These are phyloP conservation scores for Epichloe uncinata DNA, from an alignment of 2,329 filamentous ascomycete genomes.

Conservation along the genomic window DNA sequence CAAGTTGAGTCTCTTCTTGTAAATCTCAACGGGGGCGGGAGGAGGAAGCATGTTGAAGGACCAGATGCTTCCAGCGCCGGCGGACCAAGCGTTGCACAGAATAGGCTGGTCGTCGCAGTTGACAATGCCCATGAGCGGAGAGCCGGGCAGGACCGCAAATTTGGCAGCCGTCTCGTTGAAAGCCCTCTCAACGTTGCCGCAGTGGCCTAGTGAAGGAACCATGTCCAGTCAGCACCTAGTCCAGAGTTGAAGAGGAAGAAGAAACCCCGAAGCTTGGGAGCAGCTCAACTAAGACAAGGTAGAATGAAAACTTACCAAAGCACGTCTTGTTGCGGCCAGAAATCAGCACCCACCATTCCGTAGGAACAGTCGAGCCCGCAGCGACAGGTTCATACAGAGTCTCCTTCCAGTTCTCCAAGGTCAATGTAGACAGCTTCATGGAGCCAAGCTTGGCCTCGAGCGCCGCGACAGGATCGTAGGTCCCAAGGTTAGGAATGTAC, in stretches of 20 bases:
- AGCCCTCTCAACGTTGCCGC: slow-evolving; percentile 48
- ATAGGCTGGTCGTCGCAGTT: slow-evolving; percentile 65
- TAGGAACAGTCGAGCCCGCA: slow-evolving; percentile 45
- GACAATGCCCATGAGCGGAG: slow-evolving; percentile 54
- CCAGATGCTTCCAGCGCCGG: slow-evolving; percentile 51
- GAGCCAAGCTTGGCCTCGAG: slow-evolving; percentile 25
- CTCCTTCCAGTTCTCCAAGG: slow-evolving; percentile 57
- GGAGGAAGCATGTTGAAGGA: slow-evolving; percentile 53
- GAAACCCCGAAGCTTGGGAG: not conserved
- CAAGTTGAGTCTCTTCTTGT: slow-evolving; percentile 53
- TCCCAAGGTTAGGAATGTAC: slow-evolving; percentile 36
- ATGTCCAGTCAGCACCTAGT: not conserved
- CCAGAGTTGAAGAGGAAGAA: not conserved
- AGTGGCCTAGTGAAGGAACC: slow-evolving; percentile 38
- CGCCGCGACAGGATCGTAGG: slow-evolving; percentile 27
- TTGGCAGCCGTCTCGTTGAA: slow-evolving; percentile 53
- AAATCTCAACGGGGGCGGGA: slow-evolving; percentile 49
- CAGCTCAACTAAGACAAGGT: not conserved
- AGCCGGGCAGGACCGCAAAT: slow-evolving; percentile 45
- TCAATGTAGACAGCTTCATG: slow-evolving; percentile 38
- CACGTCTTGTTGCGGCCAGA: slow-evolving; percentile 71
- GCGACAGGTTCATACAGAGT: slow-evolving; percentile 50
- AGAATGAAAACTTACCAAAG: slow-evolving; percentile 35
- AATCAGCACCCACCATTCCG: slow-evolving; percentile 65
- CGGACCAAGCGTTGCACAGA: slow-evolving; percentile 62